Conservation (phyloP, 2,329 filamentous ascomycete species). For the Hyphodiscus sp. region DNA sequence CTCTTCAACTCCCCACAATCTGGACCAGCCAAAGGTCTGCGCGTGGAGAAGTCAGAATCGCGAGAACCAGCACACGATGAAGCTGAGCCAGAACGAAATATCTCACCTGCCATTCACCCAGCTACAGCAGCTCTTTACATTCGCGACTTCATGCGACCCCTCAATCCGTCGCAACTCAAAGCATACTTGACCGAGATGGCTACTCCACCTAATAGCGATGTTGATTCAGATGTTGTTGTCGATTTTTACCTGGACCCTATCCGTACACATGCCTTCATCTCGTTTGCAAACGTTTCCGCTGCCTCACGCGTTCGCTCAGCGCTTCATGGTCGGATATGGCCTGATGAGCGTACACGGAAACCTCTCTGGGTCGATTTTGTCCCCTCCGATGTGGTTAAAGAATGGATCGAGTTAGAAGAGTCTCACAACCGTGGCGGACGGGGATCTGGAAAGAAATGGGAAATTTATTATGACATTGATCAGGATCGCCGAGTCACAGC, state of each 20-base stretch:
- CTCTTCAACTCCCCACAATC: constrained; percentile 29
- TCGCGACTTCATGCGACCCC: constrained; percentile 79
- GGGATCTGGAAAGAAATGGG: constrained; percentile 51
- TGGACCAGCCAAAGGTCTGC: neutral
- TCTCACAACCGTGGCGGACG: constrained; percentile 36
- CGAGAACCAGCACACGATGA: constrained; percentile 15
- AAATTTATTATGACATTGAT: constrained; percentile 61
- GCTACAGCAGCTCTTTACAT: constrained; percentile 81
- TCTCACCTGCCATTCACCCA: constrained; percentile 58
- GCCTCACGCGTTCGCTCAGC: constrained; percentile 70
- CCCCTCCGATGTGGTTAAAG: constrained; percentile 62
- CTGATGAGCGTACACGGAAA: constrained; percentile 78
- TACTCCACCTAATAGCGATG: constrained; percentile 44
- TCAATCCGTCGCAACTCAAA: constrained; percentile 62
- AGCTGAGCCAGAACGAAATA: constrained; percentile 24
- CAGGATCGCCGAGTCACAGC: constrained; percentile 49
- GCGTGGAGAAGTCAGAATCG: constrained; percentile 8
- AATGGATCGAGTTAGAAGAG: constrained; percentile 70
- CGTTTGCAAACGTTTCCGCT: constrained; percentile 61
- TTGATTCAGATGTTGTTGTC: constrained; percentile 50
- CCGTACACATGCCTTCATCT: constrained; percentile 79
- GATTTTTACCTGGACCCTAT: constrained; percentile 78
- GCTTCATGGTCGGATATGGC: constrained; percentile 78
- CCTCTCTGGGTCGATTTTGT: constrained; percentile 86
- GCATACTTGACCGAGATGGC: constrained; percentile 66